Evolutionary conservation across 805 yeast genomes (phyloP).

Genomic region (Tanozyma kutaoensis): DNA sequence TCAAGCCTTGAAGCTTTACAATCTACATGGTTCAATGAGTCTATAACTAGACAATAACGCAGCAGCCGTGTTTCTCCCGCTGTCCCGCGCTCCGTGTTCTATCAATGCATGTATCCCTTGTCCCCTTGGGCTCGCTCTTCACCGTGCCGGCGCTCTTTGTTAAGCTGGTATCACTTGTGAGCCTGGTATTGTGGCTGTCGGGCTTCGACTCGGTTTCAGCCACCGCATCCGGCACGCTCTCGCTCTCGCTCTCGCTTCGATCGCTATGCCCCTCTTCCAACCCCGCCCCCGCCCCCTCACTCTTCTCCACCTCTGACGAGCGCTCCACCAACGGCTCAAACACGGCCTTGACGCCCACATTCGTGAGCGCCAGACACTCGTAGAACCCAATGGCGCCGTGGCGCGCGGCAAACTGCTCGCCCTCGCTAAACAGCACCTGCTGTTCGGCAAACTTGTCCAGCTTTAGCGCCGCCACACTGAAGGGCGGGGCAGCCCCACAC

Average conservation of each 20-base stretch:
- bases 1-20: background rate
- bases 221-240: background rate
- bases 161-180: background rate
- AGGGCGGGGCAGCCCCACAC: slow-evolving; percentile 13
- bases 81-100: background rate
- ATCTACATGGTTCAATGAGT: background rate
- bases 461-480: slow-evolving; percentile 18
- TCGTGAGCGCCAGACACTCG: slow-evolving; percentile 15
- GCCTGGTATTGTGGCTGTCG: background rate
- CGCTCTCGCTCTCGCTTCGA: background rate
- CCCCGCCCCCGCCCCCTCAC: background rate
- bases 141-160: background rate
- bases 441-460: slow-evolving; percentile 12
- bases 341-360: slow-evolving; percentile 10
- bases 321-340: slow-evolving; percentile 14
- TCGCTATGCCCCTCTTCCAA: background rate
- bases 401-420: slow-evolving; percentile 11
- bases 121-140: background rate
- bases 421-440: slow-evolving; percentile 17
- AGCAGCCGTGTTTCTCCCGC: slow-evolving; percentile 6
- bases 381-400: slow-evolving; percentile 13
- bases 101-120: background rate
- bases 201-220: background rate
- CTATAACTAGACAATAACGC: slow-evolving; percentile 5
- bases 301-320: background rate